Evolutionary conservation across 805 yeast species (phyloP).

Genomic region (Pichia heedii): DNA sequence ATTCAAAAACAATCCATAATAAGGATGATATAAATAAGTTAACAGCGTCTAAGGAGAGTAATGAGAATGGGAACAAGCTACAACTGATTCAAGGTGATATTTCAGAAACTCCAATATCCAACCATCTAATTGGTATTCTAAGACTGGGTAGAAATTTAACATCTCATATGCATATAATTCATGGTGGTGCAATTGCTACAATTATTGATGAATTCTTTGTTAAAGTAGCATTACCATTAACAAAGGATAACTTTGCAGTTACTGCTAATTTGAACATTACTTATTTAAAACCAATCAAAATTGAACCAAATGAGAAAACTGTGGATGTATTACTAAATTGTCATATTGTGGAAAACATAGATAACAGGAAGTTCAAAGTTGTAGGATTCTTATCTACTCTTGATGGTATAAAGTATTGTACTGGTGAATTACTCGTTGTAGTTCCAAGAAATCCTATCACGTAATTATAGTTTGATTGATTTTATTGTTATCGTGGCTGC

Average conservation of each 20-base stretch:
- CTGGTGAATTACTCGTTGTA: slow-evolving; percentile 20
- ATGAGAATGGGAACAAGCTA: neutral
- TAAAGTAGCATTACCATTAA: slow-evolving; percentile 38
- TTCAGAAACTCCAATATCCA: slow-evolving; percentile 16
- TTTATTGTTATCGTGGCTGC: no score
- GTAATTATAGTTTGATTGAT: no score
- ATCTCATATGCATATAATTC: slow-evolving; percentile 42
- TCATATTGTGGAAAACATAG: slow-evolving; percentile 10
- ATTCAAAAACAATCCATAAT: slow-evolving; percentile 12
- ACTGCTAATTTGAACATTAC: slow-evolving; percentile 39
- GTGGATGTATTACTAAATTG: slow-evolving; percentile 19
- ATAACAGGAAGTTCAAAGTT: slow-evolving; percentile 16
- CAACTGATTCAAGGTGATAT: neutral
- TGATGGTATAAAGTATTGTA: slow-evolving; percentile 15
- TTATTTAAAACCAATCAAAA: slow-evolving; percentile 26
- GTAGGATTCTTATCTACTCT: slow-evolving; percentile 15
- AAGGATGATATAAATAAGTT: slow-evolving; percentile 5
- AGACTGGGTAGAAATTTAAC: slow-evolving; percentile 37
- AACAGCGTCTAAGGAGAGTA: neutral
- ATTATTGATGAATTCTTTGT: slow-evolving; percentile 46
- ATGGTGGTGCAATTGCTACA: slow-evolving; percentile 47
- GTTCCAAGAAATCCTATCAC: slow-evolving; percentile 16
- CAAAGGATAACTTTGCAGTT: slow-evolving; percentile 39
- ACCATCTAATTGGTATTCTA: slow-evolving; percentile 37
- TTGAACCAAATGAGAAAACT: slow-evolving; percentile 5